These are phyloP conservation scores for Colletotrichum kahawae DNA, from an alignment of 2,329 filamentous ascomycete genomes.

Conservation along the genomic window DNA sequence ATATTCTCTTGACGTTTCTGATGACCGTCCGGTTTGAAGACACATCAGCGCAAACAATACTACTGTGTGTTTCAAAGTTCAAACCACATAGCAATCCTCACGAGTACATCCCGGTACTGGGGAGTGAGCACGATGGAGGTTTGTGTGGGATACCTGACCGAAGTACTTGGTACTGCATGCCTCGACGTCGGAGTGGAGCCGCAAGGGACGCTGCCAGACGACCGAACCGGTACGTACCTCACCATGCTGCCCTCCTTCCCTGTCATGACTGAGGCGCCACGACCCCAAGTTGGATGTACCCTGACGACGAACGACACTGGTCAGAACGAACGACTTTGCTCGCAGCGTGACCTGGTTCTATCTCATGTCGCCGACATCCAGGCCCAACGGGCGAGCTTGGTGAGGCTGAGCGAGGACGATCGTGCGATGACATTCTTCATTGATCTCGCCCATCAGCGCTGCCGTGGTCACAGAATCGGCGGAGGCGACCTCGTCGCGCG, in stretches of 20 bases:
- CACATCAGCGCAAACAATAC: constrained; percentile 21
- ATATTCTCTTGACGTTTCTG: constrained; percentile 15
- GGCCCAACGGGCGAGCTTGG: background rate
- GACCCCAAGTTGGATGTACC: background rate
- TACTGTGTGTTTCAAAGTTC: constrained; percentile 20
- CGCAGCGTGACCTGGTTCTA: background rate
- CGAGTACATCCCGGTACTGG: background rate
- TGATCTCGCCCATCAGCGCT: background rate
- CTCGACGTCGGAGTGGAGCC: constrained; percentile 10
- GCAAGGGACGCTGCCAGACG: constrained; percentile 5
- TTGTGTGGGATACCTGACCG: background rate
- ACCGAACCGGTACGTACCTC: background rate
- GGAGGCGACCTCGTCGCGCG: background rate
- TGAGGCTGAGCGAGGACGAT: background rate
- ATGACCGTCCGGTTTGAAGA: constrained; percentile 19
- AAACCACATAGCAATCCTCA: constrained; percentile 8
- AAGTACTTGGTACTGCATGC: background rate
- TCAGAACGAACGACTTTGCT: background rate
- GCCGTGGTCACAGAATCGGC: background rate
- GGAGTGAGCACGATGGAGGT: background rate
- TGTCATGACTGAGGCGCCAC: background rate
- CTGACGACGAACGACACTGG: background rate
- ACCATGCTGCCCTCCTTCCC: background rate
- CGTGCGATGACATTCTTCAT: background rate
- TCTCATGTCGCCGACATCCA: background rate